Evolutionary conservation across 306 rosid species (phyloP).

Genomic region (Quercus variabilis): DNA sequence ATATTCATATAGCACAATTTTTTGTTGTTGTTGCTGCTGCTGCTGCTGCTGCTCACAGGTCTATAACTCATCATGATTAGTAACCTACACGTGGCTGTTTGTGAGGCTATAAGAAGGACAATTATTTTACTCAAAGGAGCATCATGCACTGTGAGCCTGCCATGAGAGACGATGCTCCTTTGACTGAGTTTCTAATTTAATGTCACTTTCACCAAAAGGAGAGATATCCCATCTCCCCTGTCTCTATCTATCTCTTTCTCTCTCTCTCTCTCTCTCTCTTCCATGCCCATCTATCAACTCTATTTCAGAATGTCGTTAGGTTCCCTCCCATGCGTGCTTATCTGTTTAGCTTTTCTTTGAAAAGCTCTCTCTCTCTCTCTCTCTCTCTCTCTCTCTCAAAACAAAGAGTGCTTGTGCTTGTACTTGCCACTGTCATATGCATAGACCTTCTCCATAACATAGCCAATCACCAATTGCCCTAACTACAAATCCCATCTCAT

Average conservation of each 20-base stretch:
- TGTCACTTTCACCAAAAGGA: slow-evolving; percentile 82
- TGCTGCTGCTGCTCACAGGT: not conserved
- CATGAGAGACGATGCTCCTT: slow-evolving; percentile 48
- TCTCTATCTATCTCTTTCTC: slow-evolving; percentile 5
- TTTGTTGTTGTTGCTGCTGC: slow-evolving; percentile 6
- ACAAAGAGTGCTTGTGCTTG: slow-evolving; percentile 36
- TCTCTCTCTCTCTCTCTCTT: not conserved
- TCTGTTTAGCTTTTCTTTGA: slow-evolving; percentile 37
- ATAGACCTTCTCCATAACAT: slow-evolving; percentile 37
- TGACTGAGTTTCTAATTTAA: slow-evolving; percentile 50
- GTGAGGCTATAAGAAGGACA: slow-evolving; percentile 42
- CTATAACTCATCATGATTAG: not conserved
- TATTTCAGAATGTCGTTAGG: slow-evolving; percentile 52
- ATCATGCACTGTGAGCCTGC: slow-evolving; percentile 36
- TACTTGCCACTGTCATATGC: slow-evolving; percentile 50
- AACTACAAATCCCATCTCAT: slow-evolving; percentile 28
- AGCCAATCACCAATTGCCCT: slow-evolving; percentile 57
- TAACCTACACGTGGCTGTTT: slow-evolving; percentile 46
- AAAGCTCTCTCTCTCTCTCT: slow-evolving; percentile 14
- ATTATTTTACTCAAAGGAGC: slow-evolving; percentile 45
- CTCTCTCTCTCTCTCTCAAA: slow-evolving; percentile 3
- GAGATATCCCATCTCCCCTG: slow-evolving; percentile 6
- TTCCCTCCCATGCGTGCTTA: slow-evolving; percentile 79
- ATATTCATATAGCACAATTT: not conserved
- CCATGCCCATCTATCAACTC: slow-evolving; percentile 29